Conservation (phyloP, 2,329 filamentous ascomycete species). For the Emmonsiellopsis sp. region DNA sequence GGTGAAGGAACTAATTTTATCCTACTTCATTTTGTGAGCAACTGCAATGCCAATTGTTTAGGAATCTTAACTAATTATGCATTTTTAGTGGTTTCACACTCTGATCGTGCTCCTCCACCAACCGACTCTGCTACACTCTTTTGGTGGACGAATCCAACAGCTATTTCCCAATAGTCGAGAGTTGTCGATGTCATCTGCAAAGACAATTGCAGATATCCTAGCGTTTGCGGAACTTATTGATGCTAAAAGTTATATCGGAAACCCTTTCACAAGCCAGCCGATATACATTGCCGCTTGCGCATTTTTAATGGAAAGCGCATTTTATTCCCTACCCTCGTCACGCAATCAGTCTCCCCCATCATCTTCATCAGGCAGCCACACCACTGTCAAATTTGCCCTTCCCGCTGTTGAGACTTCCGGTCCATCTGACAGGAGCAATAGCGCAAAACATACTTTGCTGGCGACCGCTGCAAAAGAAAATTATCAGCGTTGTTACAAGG, state of each 20-base stretch:
- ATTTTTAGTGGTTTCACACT: constrained; percentile 64
- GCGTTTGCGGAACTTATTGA: constrained; percentile 80
- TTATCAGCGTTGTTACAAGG: constrained; percentile 79
- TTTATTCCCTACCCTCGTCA: constrained; percentile 58
- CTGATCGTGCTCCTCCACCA: constrained; percentile 78
- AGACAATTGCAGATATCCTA: constrained; percentile 82
- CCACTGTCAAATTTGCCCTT: constrained; percentile 28
- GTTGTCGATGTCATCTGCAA: constrained; percentile 76
- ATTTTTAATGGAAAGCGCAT: constrained; percentile 73
- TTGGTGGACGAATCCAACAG: constrained; percentile 60
- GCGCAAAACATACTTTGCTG: constrained; percentile 62
- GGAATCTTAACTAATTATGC: constrained; percentile 11
- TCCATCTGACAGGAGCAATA: constrained; percentile 23
- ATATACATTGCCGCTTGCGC: constrained; percentile 89
- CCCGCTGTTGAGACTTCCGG: constrained; percentile 22
- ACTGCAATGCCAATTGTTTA: not conserved
- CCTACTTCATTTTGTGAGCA: constrained; percentile 58
- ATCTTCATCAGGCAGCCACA: constrained; percentile 21
- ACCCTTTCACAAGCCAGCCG: constrained; percentile 81
- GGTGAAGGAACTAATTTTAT: constrained; percentile 83
- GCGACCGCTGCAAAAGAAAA: constrained; percentile 78
- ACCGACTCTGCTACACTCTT: constrained; percentile 70
- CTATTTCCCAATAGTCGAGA: constrained; percentile 74
- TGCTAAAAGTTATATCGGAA: constrained; percentile 75
- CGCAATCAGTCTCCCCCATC: constrained; percentile 47